phyloP scores from a whole-genome alignment of 805 yeast genomes.

The Kodamaea hsintzibuensis region DNA sequence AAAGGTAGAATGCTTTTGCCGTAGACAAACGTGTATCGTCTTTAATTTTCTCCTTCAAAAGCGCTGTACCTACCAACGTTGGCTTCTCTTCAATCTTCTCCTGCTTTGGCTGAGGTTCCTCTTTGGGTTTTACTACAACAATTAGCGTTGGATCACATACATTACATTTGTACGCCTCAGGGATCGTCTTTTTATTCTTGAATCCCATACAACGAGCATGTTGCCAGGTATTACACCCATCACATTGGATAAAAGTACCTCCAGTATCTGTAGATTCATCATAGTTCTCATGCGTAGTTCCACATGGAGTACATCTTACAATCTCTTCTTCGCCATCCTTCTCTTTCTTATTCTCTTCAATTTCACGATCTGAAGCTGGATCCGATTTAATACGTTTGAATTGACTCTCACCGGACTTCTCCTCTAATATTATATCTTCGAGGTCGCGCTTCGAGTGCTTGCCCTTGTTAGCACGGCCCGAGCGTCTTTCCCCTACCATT shows the following conservation, averaged over 20 bases:
- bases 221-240: slow-evolving; percentile 69
- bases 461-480: slow-evolving; percentile 41
- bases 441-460: slow-evolving; percentile 28
- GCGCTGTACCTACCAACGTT: slow-evolving; percentile 7
- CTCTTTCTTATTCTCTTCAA: slow-evolving; percentile 18
- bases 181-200: slow-evolving; percentile 36
- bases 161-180: slow-evolving; percentile 54
- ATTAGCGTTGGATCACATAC: slow-evolving; percentile 47
- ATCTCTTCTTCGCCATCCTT: slow-evolving; percentile 34
- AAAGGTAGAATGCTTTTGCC: slow-evolving; percentile 49
- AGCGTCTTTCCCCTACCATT: slow-evolving; percentile 26
- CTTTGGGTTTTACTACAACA: slow-evolving; percentile 7
- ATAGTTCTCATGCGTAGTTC: slow-evolving; percentile 57
- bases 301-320: slow-evolving; percentile 64
- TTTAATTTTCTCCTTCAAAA: slow-evolving; percentile 16
- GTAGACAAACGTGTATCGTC: slow-evolving; percentile 50
- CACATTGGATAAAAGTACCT: slow-evolving; percentile 68
- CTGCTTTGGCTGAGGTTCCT: slow-evolving; percentile 2
- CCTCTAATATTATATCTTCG: slow-evolving; percentile 4
- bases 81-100: slow-evolving; percentile 3
- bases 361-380: background rate
- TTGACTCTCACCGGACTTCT: background rate
- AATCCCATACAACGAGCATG: slow-evolving; percentile 65
- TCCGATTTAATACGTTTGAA: background rate
- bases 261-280: slow-evolving; percentile 54